Base-by-base conservation (phyloP, 345 rosid genomes). In the Gynandropsis gynandra region DNA sequence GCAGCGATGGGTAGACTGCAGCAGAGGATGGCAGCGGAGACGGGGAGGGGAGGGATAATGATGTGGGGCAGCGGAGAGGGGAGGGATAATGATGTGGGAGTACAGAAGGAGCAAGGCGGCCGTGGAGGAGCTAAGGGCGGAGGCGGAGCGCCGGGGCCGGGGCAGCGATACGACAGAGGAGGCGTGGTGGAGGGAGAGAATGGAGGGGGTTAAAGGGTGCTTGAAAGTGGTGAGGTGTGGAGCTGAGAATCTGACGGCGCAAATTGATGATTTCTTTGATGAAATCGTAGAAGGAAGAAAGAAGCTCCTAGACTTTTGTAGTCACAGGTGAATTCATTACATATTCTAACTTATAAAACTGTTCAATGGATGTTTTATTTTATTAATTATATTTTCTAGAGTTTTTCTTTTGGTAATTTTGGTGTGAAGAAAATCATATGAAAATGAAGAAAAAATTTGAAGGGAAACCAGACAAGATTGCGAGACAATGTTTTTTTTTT, bases 181-280 rank as follows among this genome's bases (percentile, higher is more conserved):
- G 40, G 47, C n/a, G 67, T 50, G 42, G 32, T 27, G 12, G 62
- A 55, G 9, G 71, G 87, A 78, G 50, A 79, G 61, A 58, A 77
- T 76, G 47, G 83, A 76, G 50, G 61, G 62, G 27, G 44, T 89
- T 50, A 78, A 72, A 71, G 70, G 66, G 27, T 76, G 80, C 38
- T 79, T 89, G 59, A 80, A 87, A 59, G 35, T 74, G 64, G 60
- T 85, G 73, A 72, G 80, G 56, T 58, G 68, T 68, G 89, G 95
- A 63, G 78, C 74, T 62, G 93, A 89, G 64, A 64, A 68, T 41
- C 68, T 80, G 16, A 70, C 75, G 64, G 76, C 75, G 19, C 86
- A 86, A 57, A 71, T 89, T 62, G 97, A 89, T 76, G 94, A 83
- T 75, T 77, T 89, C 74, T 76, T 83, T 61, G 89, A 89, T 69